phyloP scores from a whole-genome alignment of 495 filamentous ascomycete species.

The Mytilinidion resinicola region DNA sequence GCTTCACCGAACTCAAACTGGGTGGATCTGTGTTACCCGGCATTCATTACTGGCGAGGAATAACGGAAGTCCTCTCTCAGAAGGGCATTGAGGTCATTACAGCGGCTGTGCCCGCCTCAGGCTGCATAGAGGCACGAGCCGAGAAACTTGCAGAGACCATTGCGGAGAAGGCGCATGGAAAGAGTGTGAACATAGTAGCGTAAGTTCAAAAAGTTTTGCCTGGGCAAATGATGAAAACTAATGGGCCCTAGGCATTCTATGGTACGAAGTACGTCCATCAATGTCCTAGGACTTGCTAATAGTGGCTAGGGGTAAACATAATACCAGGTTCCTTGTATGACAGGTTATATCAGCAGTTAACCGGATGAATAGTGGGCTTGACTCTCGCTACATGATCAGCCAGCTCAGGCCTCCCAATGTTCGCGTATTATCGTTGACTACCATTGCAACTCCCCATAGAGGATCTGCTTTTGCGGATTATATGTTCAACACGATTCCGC shows the following conservation, averaged over 20 bases:
- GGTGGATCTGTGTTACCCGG: conserved; percentile 65
- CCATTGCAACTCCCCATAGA: conserved; percentile 81
- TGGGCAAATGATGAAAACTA: conserved; percentile 4
- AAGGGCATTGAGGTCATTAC: conserved; percentile 75
- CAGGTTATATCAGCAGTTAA: conserved; percentile 2
- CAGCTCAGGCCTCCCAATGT: conserved; percentile 63
- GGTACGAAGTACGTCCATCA: conserved; percentile 40
- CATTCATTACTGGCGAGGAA: conserved; percentile 89
- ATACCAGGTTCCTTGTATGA: neutral
- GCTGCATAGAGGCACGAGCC: conserved; percentile 71
- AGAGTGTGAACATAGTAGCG: conserved; percentile 82
- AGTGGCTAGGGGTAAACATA: conserved; percentile 11
- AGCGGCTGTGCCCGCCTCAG: conserved; percentile 70
- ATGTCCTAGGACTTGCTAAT: neutral
- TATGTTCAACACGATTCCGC: conserved; percentile 64
- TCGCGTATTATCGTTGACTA: conserved; percentile 73
- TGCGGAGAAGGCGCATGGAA: conserved; percentile 57
- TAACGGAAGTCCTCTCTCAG: conserved; percentile 65
- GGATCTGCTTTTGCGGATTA: conserved; percentile 78
- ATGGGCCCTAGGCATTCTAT: conserved; percentile 57
- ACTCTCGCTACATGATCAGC: conserved; percentile 90
- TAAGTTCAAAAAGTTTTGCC: conserved; percentile 40
- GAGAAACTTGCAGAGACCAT: conserved; percentile 60
- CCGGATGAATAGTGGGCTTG: conserved; percentile 59
- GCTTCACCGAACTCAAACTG: conserved; percentile 77